Base-by-base conservation (phyloP, 1,284 basidiomycete genomes). In the Microbotryomycetes sp. region DNA sequence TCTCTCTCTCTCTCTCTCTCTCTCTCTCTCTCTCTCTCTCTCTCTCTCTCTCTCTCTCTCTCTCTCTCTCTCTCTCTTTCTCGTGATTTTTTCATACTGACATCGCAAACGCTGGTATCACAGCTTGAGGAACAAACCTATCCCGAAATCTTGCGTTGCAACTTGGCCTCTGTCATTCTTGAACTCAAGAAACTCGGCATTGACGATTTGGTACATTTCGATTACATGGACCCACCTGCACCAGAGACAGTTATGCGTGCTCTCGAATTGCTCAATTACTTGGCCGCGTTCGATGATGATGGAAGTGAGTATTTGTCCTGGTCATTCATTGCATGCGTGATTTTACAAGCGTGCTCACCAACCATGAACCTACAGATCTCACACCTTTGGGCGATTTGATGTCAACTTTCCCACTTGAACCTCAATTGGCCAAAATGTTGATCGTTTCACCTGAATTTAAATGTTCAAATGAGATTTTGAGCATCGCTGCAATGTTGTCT, bases 191-290 rank as follows among this genome's bases (percentile, higher is more conserved):
- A 96, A 77, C 82, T 97, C 7, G 94, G 94, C 56, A 84, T 79
- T 54, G 74, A 76, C 65, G 77, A 79, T 64, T 66, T 77, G 52
- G 76, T 96, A 1, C 81, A 81, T 64, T 96, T 96, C 71, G 94
- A 97, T 76, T 97, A 96, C 73, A 91, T 98, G 81, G 92, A 96
- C 76, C 89, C 91, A 0, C 92, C 93, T 0, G 94, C 96, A 4
- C 94, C 94, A 4, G 96, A 98, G 75, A 97, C 92, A 3, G 83
- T 98, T 60, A 97, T 98, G 93, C 86, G 96, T 62, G 96, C 94
- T 3, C 79, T 99, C 56, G 96, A 98, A 77, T 78, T 97, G 59
- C 81, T 99, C 58, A 96, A 97, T 74, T 96, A 88, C 77, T 81
- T 98, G 29, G 84, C 86, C 4, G 94, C 93, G 0, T 80, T 98